A percentile compares a stretch with the other conserved stretches of the same genome.
phyloP scores from a whole-genome alignment of 805 yeast species.

The Lachancea sp. region DNA sequence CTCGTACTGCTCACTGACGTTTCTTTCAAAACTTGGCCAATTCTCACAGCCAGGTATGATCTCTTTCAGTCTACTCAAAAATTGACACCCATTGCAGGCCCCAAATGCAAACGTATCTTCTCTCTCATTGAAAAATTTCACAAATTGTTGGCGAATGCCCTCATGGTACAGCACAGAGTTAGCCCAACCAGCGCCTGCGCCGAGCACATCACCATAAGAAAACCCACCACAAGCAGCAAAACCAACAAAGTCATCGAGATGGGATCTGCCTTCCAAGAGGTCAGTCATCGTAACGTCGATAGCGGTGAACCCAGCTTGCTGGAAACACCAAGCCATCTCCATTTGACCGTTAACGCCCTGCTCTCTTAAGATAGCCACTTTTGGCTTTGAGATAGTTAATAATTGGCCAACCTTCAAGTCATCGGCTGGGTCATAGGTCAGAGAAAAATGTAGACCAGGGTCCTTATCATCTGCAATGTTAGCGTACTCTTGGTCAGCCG shows the following conservation, averaged over 20 bases:
- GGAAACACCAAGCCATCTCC: conserved; percentile 97
- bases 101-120: conserved; percentile 93
- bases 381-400: conserved; percentile 45
- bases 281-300: conserved; percentile 97
- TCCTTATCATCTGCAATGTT: conserved; percentile 71
- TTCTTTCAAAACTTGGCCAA: conserved; percentile 96
- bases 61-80: conserved; percentile 76
- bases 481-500: conserved; percentile 81
- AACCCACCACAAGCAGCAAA: conserved; percentile 98
- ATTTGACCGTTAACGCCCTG: conserved; percentile 98
- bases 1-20: conserved; percentile 89
- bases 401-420: conserved; percentile 36
- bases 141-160: conserved; percentile 67
- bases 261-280: conserved; percentile 63
- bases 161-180: conserved; percentile 86
- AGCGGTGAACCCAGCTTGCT: conserved; percentile 90
- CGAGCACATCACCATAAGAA: conserved; percentile 96
- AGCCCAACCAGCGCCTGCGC: conserved; percentile 99
- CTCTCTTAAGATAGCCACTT: conserved; percentile 93
- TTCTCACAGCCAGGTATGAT: conserved; percentile 77
- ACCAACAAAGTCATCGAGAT: conserved; percentile 78
- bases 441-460: conserved; percentile 81
- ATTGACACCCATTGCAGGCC: conserved; percentile 98
- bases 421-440: conserved; percentile 60
- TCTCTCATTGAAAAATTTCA: conserved; percentile 76